These are phyloP conservation scores for Spiraea crenata DNA, from an alignment of 331 rosid genomes.

Conservation along the genomic window DNA sequence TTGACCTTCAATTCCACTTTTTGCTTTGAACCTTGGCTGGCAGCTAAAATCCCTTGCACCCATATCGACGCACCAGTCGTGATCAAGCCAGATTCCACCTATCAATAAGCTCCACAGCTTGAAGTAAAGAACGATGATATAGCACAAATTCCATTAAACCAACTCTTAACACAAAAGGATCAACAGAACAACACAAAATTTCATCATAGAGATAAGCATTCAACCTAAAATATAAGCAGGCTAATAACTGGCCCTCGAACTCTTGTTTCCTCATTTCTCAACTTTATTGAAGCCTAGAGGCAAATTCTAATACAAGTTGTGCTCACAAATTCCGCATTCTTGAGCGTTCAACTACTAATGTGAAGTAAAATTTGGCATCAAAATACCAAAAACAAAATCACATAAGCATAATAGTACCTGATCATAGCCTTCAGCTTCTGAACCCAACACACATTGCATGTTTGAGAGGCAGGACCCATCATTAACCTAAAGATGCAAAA, in stretches of 20 bases:
- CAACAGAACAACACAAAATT: not conserved
- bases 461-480: slow-evolving; percentile 98
- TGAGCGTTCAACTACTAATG: not conserved
- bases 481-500: slow-evolving; percentile 53
- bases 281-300: too few relatives aligned
- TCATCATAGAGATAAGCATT: not conserved
- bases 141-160: not conserved
- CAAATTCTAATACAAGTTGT: too few relatives aligned
- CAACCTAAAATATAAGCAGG: not conserved
- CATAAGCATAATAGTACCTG: slow-evolving; percentile 47
- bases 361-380: not conserved
- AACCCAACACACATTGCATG: slow-evolving; percentile 84
- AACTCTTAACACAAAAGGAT: not conserved
- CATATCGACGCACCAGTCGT: slow-evolving; percentile 90
- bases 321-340: not conserved
- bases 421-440: slow-evolving; percentile 73
- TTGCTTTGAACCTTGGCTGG: slow-evolving; percentile 91
- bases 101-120: slow-evolving; percentile 42
- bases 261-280: too few relatives aligned
- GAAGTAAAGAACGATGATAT: slow-evolving; percentile 28
- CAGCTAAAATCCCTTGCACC: slow-evolving; percentile 77
- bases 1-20: slow-evolving; percentile 87
- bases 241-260: too few relatives aligned
- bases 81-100: slow-evolving; percentile 75
- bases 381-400: not conserved